Conservation (phyloP, 2,329 filamentous ascomycete species). For the Cephalotrichum gorgonifer region DNA sequence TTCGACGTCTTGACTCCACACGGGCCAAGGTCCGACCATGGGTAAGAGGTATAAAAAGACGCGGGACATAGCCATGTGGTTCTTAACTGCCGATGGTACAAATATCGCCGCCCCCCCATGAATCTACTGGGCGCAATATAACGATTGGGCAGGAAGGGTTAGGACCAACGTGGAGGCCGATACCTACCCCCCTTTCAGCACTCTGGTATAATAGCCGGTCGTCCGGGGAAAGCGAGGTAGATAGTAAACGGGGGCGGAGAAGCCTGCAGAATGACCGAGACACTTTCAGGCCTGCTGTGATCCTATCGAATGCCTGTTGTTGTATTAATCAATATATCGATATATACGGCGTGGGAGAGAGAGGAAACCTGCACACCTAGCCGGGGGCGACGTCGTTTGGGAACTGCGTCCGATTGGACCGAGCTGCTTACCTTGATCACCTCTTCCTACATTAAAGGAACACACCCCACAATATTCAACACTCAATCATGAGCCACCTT, state of each 20-base stretch:
- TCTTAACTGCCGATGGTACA: constrained; percentile 1
- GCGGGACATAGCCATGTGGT: neutral
- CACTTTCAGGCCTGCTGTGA: neutral
- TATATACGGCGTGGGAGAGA: neutral
- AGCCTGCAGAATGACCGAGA: neutral
- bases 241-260: neutral
- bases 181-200: neutral
- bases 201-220: constrained; percentile 1
- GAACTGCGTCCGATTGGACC: neutral
- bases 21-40: neutral
- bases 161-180: neutral
- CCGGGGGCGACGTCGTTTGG: neutral
- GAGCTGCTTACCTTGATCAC: neutral
- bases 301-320: neutral
- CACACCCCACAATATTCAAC: neutral
- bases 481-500: neutral
- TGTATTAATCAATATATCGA: neutral
- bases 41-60: neutral
- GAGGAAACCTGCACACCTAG: too few species aligned
- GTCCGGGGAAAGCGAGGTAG: neutral
- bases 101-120: neutral
- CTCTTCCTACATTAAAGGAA: neutral
- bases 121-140: constrained; percentile 4
- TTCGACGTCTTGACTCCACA: neutral
- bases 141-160: constrained; percentile 5